phyloP scores from a whole-genome alignment of 352 stramenopile genomes.

The Phytopythium litorale region DNA sequence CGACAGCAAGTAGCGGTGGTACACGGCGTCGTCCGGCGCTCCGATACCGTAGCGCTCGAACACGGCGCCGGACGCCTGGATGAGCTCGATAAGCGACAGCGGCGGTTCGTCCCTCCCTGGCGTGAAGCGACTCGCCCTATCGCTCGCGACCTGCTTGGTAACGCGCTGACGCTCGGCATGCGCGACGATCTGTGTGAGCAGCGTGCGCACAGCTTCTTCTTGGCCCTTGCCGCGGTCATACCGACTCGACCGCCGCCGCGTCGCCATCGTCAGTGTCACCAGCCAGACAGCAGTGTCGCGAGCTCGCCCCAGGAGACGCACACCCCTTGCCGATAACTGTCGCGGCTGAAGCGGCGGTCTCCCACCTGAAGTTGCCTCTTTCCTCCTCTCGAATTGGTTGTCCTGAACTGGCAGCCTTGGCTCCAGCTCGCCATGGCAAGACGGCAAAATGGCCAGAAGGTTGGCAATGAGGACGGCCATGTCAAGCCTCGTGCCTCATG shows the following conservation, averaged over 20 bases:
- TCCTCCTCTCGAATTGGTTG: no score
- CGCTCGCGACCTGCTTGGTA: not conserved
- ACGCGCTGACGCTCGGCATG: slow-evolving; percentile 18
- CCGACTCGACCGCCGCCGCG: not conserved
- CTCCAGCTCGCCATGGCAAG: no score
- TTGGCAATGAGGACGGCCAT: no score
- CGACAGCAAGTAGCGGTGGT: slow-evolving; percentile 50
- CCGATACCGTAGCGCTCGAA: slow-evolving; percentile 45
- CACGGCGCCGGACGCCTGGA: slow-evolving; percentile 48
- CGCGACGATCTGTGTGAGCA: slow-evolving; percentile 47
- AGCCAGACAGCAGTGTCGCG: not conserved
- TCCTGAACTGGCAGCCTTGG: no score
- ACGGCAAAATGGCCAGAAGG: no score
- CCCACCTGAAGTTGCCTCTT: no score
- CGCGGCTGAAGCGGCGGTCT: no score
- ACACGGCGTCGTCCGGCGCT: slow-evolving; percentile 40
- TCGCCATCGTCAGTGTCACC: not conserved
- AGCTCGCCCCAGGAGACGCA: no score
- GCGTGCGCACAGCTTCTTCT: slow-evolving; percentile 21
- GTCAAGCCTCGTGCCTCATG: no score
- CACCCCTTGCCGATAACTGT: no score
- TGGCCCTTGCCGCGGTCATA: slow-evolving; percentile 3
- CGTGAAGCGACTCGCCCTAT: not conserved
- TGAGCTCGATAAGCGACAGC: slow-evolving; percentile 59
- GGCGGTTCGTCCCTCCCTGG: slow-evolving; percentile 6